Percentiles rank a stretch among this genome's conserved stretches.
Conservation (phyloP, 805 yeast species). For the Kockiozyma suomiensis region DNA sequence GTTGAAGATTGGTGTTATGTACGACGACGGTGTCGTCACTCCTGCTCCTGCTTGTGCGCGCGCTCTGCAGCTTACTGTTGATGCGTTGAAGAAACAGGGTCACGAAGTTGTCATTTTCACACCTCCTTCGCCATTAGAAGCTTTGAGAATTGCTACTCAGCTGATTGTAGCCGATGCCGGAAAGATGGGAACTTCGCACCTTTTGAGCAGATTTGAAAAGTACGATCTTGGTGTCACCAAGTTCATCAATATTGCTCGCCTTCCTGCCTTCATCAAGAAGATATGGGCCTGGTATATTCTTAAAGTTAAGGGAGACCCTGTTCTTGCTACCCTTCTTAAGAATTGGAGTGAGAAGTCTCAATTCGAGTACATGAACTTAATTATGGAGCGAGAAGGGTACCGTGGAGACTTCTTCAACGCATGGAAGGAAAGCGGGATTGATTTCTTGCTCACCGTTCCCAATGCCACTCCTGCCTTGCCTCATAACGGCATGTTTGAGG, state of each 20-base stretch:
- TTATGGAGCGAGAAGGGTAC: slow-evolving; percentile 44
- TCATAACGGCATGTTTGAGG: slow-evolving; percentile 42
- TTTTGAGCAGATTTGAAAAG: slow-evolving; percentile 40
- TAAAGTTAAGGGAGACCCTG: slow-evolving; percentile 42
- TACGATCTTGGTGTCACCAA: slow-evolving; percentile 45
- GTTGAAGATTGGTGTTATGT: slow-evolving; percentile 53
- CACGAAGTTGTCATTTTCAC: slow-evolving; percentile 51
- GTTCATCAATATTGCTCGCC: slow-evolving; percentile 39
- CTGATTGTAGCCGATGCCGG: slow-evolving; percentile 45
- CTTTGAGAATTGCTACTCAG: slow-evolving; percentile 58
- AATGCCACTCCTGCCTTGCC: slow-evolving; percentile 51
- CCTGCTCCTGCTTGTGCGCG: slow-evolving; percentile 55
- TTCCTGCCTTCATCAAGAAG: slow-evolving; percentile 43
- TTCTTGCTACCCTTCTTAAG: slow-evolving; percentile 46
- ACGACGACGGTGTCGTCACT: slow-evolving; percentile 52
- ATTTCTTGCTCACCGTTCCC: slow-evolving; percentile 47
- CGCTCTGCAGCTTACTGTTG: slow-evolving; percentile 46
- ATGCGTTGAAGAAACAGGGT: slow-evolving; percentile 49
- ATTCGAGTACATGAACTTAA: slow-evolving; percentile 44
- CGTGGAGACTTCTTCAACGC: slow-evolving; percentile 41
- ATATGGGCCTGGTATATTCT: slow-evolving; percentile 44
- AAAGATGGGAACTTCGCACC: slow-evolving; percentile 35
- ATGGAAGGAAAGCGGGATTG: slow-evolving; percentile 46
- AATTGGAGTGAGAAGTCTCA: slow-evolving; percentile 44
- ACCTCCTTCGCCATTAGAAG: slow-evolving; percentile 57